Base-by-base conservation (phyloP, 2,329 filamentous ascomycete genomes). In the Colletotrichum sp. region DNA sequence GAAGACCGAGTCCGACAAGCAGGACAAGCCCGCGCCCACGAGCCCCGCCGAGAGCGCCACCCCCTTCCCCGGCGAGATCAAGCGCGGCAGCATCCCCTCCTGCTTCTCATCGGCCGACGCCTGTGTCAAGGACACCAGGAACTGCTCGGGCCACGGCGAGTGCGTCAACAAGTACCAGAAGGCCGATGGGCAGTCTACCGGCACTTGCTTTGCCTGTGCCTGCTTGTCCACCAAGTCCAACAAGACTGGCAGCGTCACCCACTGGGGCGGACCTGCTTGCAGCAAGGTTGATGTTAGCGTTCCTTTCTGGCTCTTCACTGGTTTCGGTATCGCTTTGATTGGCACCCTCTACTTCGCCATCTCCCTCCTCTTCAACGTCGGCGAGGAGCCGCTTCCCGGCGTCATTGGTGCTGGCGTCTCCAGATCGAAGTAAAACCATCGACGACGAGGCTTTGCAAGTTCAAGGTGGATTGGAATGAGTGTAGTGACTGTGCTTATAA, bases 331-430 rank as follows among this genome's bases (percentile, higher is more conserved):
- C 64, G 85, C 92, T 48, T 87, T 98, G 77, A 86, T 97, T 2
- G 90, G 91, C 63, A 85, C 95, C 48, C 86, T 98, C 32, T 89
- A 89, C 48, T 93, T 94, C 83, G 92, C 92, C 13, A 93, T 99
- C 79, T 92, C 93, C 7, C 87, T 98, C 89, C 85, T 99, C 70
- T 97, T 94, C 85, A 93, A 88, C 77, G 95, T 99, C 81, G 97
- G 96, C 39, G 92, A 94, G 83, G 93, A 98, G 87, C 94, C 96
- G 85, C 88, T 99, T 78, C 97, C 97, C 0, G 96, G 96, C 80
- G 96, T 99, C 10, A 96, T 99, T 84, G 95, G 96, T n/a, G 97
- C 97, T 64, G 97, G 97, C 78, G 96, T 99, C 48, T 95, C 94
- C 78, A 91, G 92, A 74, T 89, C 93, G 39, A 95, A 93, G 85